A percentile compares a stretch with the other conserved stretches of the same genome.
phyloP scores from a whole-genome alignment of 2,329 filamentous ascomycete genomes.

The Nigrospora sphaerica region DNA sequence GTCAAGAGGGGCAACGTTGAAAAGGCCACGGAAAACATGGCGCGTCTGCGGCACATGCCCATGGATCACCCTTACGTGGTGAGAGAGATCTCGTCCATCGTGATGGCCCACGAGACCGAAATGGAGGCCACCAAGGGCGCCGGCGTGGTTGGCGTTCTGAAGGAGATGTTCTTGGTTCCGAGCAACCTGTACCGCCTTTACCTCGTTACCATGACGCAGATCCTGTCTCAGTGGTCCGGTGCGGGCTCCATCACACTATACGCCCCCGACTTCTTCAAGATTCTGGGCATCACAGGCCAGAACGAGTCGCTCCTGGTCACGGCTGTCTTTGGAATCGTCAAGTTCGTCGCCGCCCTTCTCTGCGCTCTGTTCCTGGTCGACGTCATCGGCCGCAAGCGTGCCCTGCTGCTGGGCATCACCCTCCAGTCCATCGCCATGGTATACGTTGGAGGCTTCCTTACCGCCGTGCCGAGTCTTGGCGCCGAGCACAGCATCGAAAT shows the following conservation, averaged over 20 bases:
- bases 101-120: slow-evolving; percentile 60
- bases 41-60: slow-evolving; percentile 51
- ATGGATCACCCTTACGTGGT: slow-evolving; percentile 53
- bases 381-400: slow-evolving; percentile 67
- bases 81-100: slow-evolving; percentile 57
- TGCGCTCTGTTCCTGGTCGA: slow-evolving; percentile 77
- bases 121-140: slow-evolving; percentile 63
- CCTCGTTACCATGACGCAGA: slow-evolving; percentile 59
- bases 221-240: slow-evolving; percentile 68
- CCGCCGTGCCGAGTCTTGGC: slow-evolving; percentile 52
- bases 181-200: slow-evolving; percentile 69
- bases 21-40: slow-evolving; percentile 48
- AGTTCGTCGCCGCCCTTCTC: slow-evolving; percentile 57
- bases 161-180: slow-evolving; percentile 60
- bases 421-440: slow-evolving; percentile 55
- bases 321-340: slow-evolving; percentile 69
- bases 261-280: slow-evolving; percentile 63
- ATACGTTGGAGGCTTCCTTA: slow-evolving; percentile 56
- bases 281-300: slow-evolving; percentile 62
- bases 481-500: slow-evolving; percentile 40
- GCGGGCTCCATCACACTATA: slow-evolving; percentile 72
- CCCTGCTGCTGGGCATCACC: slow-evolving; percentile 56
- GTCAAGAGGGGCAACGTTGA: slow-evolving; percentile 57
- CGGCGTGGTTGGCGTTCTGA: slow-evolving; percentile 56
- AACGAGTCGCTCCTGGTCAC: slow-evolving; percentile 67